Base-by-base conservation (phyloP, 2,329 filamentous ascomycete genomes). In the Colletotrichum sojae region DNA sequence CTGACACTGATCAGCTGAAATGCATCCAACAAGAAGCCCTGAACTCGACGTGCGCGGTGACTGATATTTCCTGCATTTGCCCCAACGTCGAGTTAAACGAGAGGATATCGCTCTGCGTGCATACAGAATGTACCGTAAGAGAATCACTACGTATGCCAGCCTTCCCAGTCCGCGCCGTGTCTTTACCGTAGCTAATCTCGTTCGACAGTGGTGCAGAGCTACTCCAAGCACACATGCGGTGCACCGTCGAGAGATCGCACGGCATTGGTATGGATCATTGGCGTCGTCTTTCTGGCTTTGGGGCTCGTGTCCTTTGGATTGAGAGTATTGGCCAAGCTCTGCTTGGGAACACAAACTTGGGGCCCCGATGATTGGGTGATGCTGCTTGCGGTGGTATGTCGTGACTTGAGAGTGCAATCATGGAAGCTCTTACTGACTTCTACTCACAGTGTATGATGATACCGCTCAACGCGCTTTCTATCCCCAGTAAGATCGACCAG, bases 361-460 rank as follows among this genome's bases (percentile, higher is more conserved):
- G 78, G 77, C n/a, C 16, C 76, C 2, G 82, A 84, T 36, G 83
- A 84, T 70, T 83, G 80, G 71, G 72, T 82, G 12, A 79, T 83
- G 74, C 66, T 79, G 5, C 67, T 74, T 18, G 75, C 78, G 8
- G 73, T 75, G 63, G 79, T 81, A 72, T 45, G 77, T 65, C 10
- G 27, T 6, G 16, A 20, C n/a, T 10, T 12, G 27, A 3, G 8
- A 16, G n/a, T 15, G 5, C 4, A 10, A 5, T 18, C 6, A 3
- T 16, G 12, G 5, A 20, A 25, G n/a, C 39, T 22, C 15, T 4
- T 31, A 22, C n/a, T 59, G 71, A 73, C 40, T 6, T n/a, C 67
- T 1, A 5, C 15, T 39, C 6, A 6, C 15, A 67, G 64, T 27
- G 25, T 31, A 66, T 66, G 49, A 69, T 69, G 66, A 54, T 69